phyloP scores from a whole-genome alignment of 202 grass and related monocot genomes.

The Elaeis oleifera region DNA sequence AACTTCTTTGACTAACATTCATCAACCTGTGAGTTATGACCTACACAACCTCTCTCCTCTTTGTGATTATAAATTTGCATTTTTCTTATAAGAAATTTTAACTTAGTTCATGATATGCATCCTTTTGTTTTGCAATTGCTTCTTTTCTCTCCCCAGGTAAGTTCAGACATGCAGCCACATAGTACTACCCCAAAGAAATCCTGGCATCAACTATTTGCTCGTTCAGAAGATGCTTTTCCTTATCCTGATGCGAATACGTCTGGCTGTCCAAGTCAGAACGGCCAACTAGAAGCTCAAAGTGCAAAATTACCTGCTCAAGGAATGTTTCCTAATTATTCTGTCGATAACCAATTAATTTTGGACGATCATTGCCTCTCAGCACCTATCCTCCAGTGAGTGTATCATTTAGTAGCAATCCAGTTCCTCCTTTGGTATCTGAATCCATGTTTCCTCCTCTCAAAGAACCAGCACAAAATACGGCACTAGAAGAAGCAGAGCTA shows the following conservation, averaged over 20 bases:
- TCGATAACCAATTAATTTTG: slow-evolving; percentile 33
- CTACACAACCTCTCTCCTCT: neutral
- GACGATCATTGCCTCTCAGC: slow-evolving; percentile 31
- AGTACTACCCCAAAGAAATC: slow-evolving; percentile 53
- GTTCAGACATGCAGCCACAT: slow-evolving; percentile 51
- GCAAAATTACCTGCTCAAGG: slow-evolving; percentile 39
- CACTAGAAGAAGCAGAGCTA: slow-evolving; percentile 54
- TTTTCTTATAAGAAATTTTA: slow-evolving; percentile 7
- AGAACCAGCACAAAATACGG: slow-evolving; percentile 24
- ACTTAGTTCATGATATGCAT: too few relatives aligned
- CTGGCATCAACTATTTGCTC: slow-evolving; percentile 87
- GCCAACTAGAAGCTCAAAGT: slow-evolving; percentile 32
- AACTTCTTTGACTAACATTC: slow-evolving; percentile 34
- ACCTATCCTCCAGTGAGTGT: slow-evolving; percentile 38
- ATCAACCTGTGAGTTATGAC: slow-evolving; percentile 63
- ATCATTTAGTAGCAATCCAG: slow-evolving; percentile 25
- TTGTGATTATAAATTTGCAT: slow-evolving; percentile 13
- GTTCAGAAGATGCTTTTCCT: slow-evolving; percentile 58
- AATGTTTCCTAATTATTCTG: slow-evolving; percentile 45
- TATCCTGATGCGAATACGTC: slow-evolving; percentile 42
- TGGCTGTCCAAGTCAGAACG: slow-evolving; percentile 36
- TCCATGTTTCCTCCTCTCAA: slow-evolving; percentile 29
- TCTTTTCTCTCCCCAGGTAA: slow-evolving; percentile 41
- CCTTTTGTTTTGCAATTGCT: slow-evolving; percentile 6
- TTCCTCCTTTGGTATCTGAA: slow-evolving; percentile 43